Base-by-base conservation (phyloP, 2,329 filamentous ascomycete species). In the Colletotrichum filicis region DNA sequence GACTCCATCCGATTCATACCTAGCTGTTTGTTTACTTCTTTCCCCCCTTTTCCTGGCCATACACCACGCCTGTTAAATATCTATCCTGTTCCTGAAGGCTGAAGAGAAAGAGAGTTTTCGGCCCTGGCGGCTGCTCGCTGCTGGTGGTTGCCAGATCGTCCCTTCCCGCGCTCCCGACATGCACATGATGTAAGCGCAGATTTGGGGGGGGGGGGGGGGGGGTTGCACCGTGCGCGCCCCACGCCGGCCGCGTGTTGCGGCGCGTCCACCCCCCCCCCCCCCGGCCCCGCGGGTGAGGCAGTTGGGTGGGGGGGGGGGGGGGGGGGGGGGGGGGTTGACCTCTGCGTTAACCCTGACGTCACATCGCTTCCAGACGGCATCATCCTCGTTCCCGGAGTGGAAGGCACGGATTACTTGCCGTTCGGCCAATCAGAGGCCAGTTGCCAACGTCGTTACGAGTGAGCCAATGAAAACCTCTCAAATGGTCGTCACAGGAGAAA, bases 341-440 rank as follows among this genome's bases (percentile, higher is more conserved):
- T 53, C 46, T 64, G 56, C 68, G 35, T 22, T 42, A 32, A 42
- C 16, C 12, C 19, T 72, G 70, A 72, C 59, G 66, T 72, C 70
- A 72, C 26, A 56, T 46, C 8, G 30, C 62, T 5, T 3, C 11
- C 9, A 12, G n/a, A 49, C 16, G 24, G 32, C 42, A 53, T 32
- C 35, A 22, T 49, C 63, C 56, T 46, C 55, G 49, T 56, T 68
- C 58, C 68, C 57, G 32, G 30, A n/a, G 55, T 30, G 26, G 30
- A 46, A 26, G 37, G 37, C 35, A 26, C 37, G 24, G 24, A 26
- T 9, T 30, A 32, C 2, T 14, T 4, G n/a, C 58, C 28, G 24
- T 22, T 35, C 14, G 12, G 6, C 68, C 64, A 67, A 71, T 71
- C 63, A 49, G 28, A 37, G 4, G 12, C 30, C 58, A 14, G 28